Conservation (phyloP, 2,329 filamentous ascomycete species). For the Fusarium circinatum region DNA sequence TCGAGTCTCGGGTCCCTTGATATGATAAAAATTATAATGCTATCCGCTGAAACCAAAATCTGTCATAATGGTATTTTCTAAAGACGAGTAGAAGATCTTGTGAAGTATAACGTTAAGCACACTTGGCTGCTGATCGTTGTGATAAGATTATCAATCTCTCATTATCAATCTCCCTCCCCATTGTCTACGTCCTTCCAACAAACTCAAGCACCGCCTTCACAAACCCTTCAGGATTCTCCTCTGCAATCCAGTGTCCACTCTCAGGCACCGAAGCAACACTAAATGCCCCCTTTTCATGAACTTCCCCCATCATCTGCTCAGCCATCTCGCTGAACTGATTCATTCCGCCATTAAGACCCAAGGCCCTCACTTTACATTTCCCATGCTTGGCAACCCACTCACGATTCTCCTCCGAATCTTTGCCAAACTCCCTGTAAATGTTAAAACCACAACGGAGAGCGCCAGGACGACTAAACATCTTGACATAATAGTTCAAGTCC, state of each 20-base stretch:
- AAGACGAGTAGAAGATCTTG: neutral
- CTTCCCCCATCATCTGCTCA: constrained; percentile 17
- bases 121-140: constrained; percentile 9
- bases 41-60: no score
- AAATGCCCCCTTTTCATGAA: constrained; percentile 12
- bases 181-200: neutral
- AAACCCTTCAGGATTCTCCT: constrained; percentile 18
- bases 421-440: neutral
- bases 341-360: constrained; percentile 7
- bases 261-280: constrained; percentile 4
- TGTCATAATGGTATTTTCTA: no score
- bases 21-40: no score
- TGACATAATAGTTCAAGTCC: neutral
- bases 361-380: constrained; percentile 14
- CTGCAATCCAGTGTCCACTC: constrained; percentile 22
- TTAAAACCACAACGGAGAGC: constrained; percentile 11
- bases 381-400: constrained; percentile 26
- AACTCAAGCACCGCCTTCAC: constrained; percentile 11
- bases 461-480: neutral
- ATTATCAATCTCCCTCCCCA: neutral
- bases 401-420: constrained; percentile 15
- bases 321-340: constrained; percentile 17
- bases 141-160: constrained; percentile 34
- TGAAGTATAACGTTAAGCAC: neutral
- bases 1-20: neutral